Conservation (phyloP, 345 rosid genomes). For the Mallotus nudiflorus region DNA sequence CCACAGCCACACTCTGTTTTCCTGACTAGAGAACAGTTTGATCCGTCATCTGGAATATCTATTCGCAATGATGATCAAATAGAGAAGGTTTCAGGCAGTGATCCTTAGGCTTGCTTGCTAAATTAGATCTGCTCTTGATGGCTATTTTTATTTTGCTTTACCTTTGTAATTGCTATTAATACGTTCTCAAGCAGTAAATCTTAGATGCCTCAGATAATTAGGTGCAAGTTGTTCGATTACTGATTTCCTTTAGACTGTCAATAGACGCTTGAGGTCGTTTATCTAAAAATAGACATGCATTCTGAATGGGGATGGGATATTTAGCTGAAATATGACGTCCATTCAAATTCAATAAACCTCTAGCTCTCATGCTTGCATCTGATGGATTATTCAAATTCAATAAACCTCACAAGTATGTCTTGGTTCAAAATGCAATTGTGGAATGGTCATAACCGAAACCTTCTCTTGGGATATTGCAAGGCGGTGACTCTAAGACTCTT, state of each 20-base stretch:
- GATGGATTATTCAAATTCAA: neutral
- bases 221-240: constrained; percentile 19
- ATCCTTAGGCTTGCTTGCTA: constrained; percentile 31
- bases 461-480: neutral
- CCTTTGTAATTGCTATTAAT: constrained; percentile 25
- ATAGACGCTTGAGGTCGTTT: constrained; percentile 2
- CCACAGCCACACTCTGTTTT: constrained; percentile 49
- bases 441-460: too few species aligned
- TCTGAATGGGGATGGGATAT: constrained; percentile 8
- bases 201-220: constrained; percentile 32
- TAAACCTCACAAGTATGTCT: too few species aligned
- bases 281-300: neutral
- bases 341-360: neutral
- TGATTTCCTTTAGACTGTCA: constrained; percentile 17
- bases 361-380: neutral
- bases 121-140: neutral
- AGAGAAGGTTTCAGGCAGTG: constrained; percentile 53
- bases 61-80: constrained; percentile 43
- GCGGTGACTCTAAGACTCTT: neutral
- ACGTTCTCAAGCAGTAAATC: constrained; percentile 26
- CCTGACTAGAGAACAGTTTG: constrained; percentile 48
- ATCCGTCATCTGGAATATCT: constrained; percentile 50
- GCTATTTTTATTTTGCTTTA: constrained; percentile 13
- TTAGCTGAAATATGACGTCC: neutral
- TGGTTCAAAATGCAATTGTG: too few species aligned